Evolutionary conservation across 352 stramenopile species (phyloP), one percentile per base, ranked within the genome.

Genomic region (Phytopythium vexans): DNA sequence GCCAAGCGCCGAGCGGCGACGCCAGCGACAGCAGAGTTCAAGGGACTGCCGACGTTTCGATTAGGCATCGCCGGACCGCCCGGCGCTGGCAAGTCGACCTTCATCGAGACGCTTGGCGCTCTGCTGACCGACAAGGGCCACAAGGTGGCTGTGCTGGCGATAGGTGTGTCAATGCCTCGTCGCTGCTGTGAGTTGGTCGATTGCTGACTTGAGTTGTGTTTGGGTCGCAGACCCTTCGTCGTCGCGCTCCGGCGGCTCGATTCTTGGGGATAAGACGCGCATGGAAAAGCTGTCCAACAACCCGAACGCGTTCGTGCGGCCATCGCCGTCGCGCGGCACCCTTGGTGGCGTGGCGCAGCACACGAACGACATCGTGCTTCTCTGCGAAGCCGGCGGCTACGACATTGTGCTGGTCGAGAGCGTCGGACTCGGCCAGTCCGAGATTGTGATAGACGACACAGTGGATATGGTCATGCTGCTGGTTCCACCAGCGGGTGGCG

Each of bases 241-340:
- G 3, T 89, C 83, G 38, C 68, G 92, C 27, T 97, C 91, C 6
- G 96, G 97, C 10, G 97, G 97, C 10, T 98, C 92, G 31, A 98
- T 99, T 52, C 74, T 99, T 4, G 97, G 97, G 15, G 97, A 99
- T 69, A 99, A 99, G 62, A 99, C 97, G 1, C 83, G 97, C 41
- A 99, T 99, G 97, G 84, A 86, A 16, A 64, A 98, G 51, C 74
- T 99, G 34, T 95, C 88, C 2, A 89, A 95, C 48, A 73, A 98
- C 48, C 82, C 82, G 46, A 87, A 93, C 52, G 89, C 92, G 11
- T 98, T 98, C 53, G 87, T 98, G 46, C 90, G 94, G 12, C 92
- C 92, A 39, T 98, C 89, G 44, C 94, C 94, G 15, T 92, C 92
- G 11, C 68, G 87, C 14, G 93, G 92, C 6, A 91, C 89, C 9